Evolutionary conservation across 148 eudicot species (phyloP).

Genomic region (Chenopodium berlandieri): DNA sequence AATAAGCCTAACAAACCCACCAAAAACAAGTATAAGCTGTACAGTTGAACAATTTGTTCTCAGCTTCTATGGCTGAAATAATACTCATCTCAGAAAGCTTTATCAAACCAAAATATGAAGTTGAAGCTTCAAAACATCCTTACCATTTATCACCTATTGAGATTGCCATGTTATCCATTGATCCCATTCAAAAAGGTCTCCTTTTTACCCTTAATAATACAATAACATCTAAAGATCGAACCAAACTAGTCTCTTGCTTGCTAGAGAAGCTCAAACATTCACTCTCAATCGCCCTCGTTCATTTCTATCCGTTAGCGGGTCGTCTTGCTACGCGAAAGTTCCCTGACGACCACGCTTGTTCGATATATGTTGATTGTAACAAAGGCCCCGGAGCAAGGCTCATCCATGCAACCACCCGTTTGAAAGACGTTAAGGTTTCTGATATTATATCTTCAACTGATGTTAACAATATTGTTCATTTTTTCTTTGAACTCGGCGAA

Average conservation of each 20-base stretch:
- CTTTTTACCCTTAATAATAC: slow-evolving; percentile 3
- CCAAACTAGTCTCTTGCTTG: neutral
- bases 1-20: no score
- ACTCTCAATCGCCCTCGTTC: slow-evolving; percentile 4
- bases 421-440: slow-evolving; percentile 7
- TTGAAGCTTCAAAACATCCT: slow-evolving; percentile 14
- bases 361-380: slow-evolving; percentile 31
- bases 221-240: neutral
- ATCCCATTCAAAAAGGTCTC: slow-evolving; percentile 22
- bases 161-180: neutral
- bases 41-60: no score
- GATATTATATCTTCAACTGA: slow-evolving; percentile 29
- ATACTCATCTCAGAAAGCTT: neutral
- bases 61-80: no score
- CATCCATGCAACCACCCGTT: slow-evolving; percentile 34
- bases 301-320: slow-evolving; percentile 29
- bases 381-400: slow-evolving; percentile 49
- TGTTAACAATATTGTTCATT: slow-evolving; percentile 26
- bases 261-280: slow-evolving; percentile 22
- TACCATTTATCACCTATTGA: slow-evolving; percentile 8
- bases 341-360: slow-evolving; percentile 11
- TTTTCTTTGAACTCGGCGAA: slow-evolving; percentile 34
- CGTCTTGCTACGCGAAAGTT: neutral
- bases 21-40: no score
- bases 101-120: slow-evolving; percentile 15